Percentiles rank a stretch among this genome's conserved stretches.
These are phyloP conservation scores for Penicillium sp. DNA, from an alignment of 2,329 filamentous ascomycete genomes.

Conservation along the genomic window DNA sequence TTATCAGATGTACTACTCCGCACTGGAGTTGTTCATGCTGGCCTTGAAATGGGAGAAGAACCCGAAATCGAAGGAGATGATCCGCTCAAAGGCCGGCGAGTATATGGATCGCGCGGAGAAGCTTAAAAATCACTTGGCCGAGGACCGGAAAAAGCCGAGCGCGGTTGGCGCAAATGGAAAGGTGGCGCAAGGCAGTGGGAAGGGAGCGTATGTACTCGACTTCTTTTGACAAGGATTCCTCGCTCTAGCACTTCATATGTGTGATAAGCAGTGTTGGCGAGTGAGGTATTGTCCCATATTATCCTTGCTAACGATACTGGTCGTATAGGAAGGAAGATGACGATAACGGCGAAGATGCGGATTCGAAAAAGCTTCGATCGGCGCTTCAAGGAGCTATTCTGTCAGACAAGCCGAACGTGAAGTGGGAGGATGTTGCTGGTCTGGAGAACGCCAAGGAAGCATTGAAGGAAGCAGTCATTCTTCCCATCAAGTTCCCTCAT, in stretches of 20 bases:
- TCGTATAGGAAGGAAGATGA: constrained; percentile 52
- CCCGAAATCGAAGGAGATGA: constrained; percentile 93
- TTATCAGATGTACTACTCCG: constrained; percentile 92
- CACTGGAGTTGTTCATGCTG: constrained; percentile 97
- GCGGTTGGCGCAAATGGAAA: constrained; percentile 53
- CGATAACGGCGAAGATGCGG: constrained; percentile 70
- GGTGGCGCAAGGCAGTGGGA: constrained; percentile 50
- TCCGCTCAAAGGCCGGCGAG: constrained; percentile 87
- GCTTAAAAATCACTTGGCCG: constrained; percentile 82
- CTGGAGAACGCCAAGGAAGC: constrained; percentile 93
- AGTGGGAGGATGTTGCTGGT: constrained; percentile 97
- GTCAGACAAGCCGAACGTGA: constrained; percentile 91
- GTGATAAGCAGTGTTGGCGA: background rate
- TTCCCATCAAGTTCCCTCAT: constrained; percentile 98
- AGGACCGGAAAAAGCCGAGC: constrained; percentile 51
- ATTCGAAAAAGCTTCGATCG: constrained; percentile 90
- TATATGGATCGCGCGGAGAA: constrained; percentile 99
- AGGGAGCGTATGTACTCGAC: constrained; percentile 50
- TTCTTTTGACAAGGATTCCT: background rate
- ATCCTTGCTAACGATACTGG: constrained; percentile 6
- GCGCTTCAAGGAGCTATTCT: constrained; percentile 89
- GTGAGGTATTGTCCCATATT: background rate
- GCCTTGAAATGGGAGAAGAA: constrained; percentile 99
- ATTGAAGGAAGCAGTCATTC: constrained; percentile 92
- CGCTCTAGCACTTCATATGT: background rate